Evolutionary conservation across 805 yeast genomes (phyloP).

Genomic region (Myxozyma nipponensis): DNA sequence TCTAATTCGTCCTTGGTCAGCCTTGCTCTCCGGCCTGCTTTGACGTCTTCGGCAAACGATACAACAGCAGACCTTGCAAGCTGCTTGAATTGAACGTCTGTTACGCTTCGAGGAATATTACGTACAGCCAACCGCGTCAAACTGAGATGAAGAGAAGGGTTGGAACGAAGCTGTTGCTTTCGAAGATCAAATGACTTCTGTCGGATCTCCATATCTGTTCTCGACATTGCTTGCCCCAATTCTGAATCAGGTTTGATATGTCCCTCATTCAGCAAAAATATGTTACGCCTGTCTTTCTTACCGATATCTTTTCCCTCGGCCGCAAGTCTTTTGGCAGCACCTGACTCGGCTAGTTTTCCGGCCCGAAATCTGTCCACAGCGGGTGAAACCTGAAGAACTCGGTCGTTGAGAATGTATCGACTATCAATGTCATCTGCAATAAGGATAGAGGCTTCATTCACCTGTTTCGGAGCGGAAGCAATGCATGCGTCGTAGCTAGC

Average conservation of each 20-base stretch:
- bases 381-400: conserved; percentile 76
- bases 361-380: conserved; percentile 89
- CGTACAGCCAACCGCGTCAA: conserved; percentile 91
- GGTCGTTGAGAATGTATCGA: conserved; percentile 82
- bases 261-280: conserved; percentile 90
- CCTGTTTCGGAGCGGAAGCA: conserved; percentile 69
- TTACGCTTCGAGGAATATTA: conserved; percentile 90
- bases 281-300: conserved; percentile 70
- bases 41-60: conserved; percentile 87
- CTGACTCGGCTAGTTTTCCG: conserved; percentile 62
- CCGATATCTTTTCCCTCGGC: conserved; percentile 74
- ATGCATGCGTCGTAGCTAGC: conserved; percentile 66
- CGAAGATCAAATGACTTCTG: conserved; percentile 82
- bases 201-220: conserved; percentile 77
- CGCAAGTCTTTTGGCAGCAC: conserved; percentile 68
- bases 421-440: conserved; percentile 84
- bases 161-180: conserved; percentile 83
- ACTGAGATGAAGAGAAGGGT: conserved; percentile 89
- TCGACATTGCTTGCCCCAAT: conserved; percentile 63
- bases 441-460: conserved; percentile 53
- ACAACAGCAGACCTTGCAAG: conserved; percentile 93
- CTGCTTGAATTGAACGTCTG: conserved; percentile 80
- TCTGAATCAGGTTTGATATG: conserved; percentile 77
- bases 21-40: conserved; percentile 69
- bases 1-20: conserved; percentile 81